Percentiles rank a stretch among this genome's conserved stretches.
Conservation (phyloP, 345 rosid species). For the Isatis tinctoria region DNA sequence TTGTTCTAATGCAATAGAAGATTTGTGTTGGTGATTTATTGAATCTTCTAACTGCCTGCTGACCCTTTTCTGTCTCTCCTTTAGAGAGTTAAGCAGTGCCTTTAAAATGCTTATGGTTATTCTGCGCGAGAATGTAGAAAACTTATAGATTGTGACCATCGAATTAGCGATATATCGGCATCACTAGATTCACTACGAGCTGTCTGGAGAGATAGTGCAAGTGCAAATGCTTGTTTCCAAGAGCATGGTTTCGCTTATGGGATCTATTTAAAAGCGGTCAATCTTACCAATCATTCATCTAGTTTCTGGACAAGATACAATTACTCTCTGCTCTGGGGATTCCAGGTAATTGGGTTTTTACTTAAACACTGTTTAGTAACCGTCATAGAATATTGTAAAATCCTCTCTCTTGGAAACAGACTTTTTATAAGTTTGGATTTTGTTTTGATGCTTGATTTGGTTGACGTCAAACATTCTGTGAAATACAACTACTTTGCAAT, state of each 20-base stretch:
- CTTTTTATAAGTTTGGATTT: neutral
- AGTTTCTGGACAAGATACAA: conserved; percentile 53
- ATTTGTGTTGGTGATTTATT: neutral
- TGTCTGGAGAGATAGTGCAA: conserved; percentile 32
- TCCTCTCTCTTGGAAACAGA: too few relatives aligned
- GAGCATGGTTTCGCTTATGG: conserved; percentile 48
- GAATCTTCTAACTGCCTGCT: neutral
- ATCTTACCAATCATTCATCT: conserved; percentile 43
- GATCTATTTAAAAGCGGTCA: conserved; percentile 49
- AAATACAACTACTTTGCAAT: neutral
- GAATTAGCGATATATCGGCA: neutral
- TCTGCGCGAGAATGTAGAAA: conserved; percentile 26
- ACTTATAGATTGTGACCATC: conserved; percentile 65
- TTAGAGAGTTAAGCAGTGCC: conserved; percentile 92
- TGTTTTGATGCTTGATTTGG: neutral
- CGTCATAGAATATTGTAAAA: too few relatives aligned
- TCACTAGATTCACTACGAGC: neutral
- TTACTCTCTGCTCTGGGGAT: conserved; percentile 87
- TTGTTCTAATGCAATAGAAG: neutral
- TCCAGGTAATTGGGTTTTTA: conserved; percentile 52
- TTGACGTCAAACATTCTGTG: too few relatives aligned
- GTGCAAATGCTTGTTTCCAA: conserved; percentile 52
- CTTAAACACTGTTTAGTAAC: neutral
- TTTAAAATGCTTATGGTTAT: conserved; percentile 52
- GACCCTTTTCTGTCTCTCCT: neutral